Evolutionary conservation across 495 filamentous ascomycete species (phyloP).

Genomic region (Trichoderma virens): DNA sequence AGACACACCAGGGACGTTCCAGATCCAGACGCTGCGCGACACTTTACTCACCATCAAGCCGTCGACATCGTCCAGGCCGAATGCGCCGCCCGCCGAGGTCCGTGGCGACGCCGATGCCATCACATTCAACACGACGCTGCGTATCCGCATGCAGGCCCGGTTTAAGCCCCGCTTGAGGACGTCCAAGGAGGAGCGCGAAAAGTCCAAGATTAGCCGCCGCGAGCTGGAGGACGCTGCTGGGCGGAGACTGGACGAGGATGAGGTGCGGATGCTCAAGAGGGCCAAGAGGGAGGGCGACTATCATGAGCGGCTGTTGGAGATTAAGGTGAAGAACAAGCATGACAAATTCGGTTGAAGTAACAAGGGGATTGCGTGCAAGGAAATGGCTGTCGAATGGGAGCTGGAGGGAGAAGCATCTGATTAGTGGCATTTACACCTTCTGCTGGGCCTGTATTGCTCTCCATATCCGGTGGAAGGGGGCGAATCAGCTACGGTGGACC

Average conservation of each 20-base stretch:
- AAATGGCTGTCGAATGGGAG: background rate
- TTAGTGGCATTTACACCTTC: too few relatives aligned
- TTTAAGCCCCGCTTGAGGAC: constrained; percentile 80
- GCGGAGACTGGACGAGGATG: constrained; percentile 68
- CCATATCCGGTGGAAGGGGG: too few relatives aligned
- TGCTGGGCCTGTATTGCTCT: too few relatives aligned
- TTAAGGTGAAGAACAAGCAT: constrained; percentile 92
- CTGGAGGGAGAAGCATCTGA: too few relatives aligned
- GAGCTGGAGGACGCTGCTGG: constrained; percentile 82
- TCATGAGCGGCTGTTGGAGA: constrained; percentile 78
- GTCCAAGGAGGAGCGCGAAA: constrained; percentile 68
- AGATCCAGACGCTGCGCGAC: constrained; percentile 56
- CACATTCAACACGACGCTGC: constrained; percentile 66
- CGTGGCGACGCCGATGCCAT: constrained; percentile 69
- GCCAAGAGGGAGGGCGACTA: constrained; percentile 83
- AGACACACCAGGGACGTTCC: constrained; percentile 57
- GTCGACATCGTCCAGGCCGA: constrained; percentile 18
- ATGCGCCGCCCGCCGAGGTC: constrained; percentile 42
- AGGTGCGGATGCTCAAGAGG: constrained; percentile 74
- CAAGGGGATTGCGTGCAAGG: background rate
- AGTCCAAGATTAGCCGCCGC: constrained; percentile 75
- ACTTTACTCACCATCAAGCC: constrained; percentile 51
- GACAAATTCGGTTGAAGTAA: constrained; percentile 63
- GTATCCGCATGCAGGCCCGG: constrained; percentile 87
- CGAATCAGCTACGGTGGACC: background rate